phyloP scores from a whole-genome alignment of 192 early-diverging fungal genomes.

The Entomortierella parvispora region DNA sequence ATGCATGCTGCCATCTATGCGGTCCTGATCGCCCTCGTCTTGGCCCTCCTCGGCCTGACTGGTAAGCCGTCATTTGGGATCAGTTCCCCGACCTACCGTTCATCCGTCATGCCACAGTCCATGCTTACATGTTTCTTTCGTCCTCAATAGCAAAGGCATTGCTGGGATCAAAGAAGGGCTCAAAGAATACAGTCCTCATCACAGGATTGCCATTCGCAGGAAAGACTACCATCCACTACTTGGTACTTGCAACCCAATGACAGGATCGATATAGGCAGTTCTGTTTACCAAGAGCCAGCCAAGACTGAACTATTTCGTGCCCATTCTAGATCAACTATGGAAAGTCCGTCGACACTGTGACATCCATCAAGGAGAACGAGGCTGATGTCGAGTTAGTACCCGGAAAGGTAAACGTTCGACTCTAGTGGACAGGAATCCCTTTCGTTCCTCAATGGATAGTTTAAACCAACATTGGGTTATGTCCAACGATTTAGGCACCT shows the following conservation, averaged over 20 bases:
- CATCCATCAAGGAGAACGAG: slow-evolving; percentile 82
- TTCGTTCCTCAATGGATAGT: neutral
- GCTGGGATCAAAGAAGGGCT: slow-evolving; percentile 28
- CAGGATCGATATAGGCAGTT: neutral
- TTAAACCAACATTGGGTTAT: neutral
- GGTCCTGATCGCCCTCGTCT: neutral
- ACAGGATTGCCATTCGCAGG: slow-evolving; percentile 50
- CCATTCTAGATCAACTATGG: slow-evolving; percentile 60
- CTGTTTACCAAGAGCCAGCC: neutral
- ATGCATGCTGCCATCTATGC: neutral
- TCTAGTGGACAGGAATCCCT: neutral
- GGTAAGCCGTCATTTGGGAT: too few species aligned
- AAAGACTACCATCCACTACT: slow-evolving; percentile 41
- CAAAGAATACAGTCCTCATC: slow-evolving; percentile 46
- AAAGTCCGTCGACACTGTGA: slow-evolving; percentile 60
- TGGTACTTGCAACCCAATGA: slow-evolving; percentile 11
- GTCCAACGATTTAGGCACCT: slow-evolving; percentile 28
- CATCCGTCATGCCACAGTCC: too few species aligned
- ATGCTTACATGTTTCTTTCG: too few species aligned
- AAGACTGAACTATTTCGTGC: neutral
- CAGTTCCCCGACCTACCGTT: too few species aligned
- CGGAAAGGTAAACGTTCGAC: slow-evolving; percentile 46
- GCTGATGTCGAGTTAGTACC: slow-evolving; percentile 55
- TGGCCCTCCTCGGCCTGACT: neutral
- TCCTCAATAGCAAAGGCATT: too few species aligned